Percentiles rank a stretch among this genome's conserved stretches.
Evolutionary conservation across 2,329 filamentous ascomycete species (phyloP).

Genomic region (Torrubiellomyces zombiae): DNA sequence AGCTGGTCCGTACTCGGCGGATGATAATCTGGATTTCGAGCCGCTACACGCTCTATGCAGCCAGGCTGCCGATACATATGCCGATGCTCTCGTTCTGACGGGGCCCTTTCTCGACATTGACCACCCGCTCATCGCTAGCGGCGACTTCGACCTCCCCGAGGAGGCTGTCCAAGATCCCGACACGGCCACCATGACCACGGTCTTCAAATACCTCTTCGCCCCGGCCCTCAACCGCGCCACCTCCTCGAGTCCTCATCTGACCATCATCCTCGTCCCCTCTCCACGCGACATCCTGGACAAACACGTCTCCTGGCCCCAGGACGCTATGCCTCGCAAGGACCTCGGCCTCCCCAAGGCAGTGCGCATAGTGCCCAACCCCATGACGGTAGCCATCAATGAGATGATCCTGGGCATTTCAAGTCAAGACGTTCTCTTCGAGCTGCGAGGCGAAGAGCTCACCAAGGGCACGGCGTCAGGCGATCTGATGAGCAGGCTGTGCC

Average conservation of each 20-base stretch:
- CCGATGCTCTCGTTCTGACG: constrained; percentile 62
- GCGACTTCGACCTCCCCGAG: constrained; percentile 62
- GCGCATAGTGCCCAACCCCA: constrained; percentile 74
- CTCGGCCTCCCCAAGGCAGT: constrained; percentile 64
- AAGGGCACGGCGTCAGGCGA: constrained; percentile 21
- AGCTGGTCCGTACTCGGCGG: constrained; percentile 79
- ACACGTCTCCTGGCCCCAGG: constrained; percentile 70
- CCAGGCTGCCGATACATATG: constrained; percentile 55
- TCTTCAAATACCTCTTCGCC: constrained; percentile 70
- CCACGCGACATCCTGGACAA: constrained; percentile 67
- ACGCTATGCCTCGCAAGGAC: constrained; percentile 47
- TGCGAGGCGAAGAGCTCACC: constrained; percentile 53
- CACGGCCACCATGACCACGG: constrained; percentile 59
- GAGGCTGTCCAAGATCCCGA: constrained; percentile 55
- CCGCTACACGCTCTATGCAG: constrained; percentile 68
- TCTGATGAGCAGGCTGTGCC: constrained; percentile 52
- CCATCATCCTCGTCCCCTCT: constrained; percentile 69
- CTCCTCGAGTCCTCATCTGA: constrained; percentile 54
- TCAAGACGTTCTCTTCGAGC: constrained; percentile 70
- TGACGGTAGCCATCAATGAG: constrained; percentile 80
- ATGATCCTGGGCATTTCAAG: constrained; percentile 64
- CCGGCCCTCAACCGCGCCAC: constrained; percentile 55
- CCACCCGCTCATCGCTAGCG: constrained; percentile 69
- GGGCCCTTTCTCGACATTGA: constrained; percentile 88
- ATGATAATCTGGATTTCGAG: constrained; percentile 83